Evolutionary conservation across 192 early-diverging fungal genomes (phyloP).

Genomic region (Podila minutissima): DNA sequence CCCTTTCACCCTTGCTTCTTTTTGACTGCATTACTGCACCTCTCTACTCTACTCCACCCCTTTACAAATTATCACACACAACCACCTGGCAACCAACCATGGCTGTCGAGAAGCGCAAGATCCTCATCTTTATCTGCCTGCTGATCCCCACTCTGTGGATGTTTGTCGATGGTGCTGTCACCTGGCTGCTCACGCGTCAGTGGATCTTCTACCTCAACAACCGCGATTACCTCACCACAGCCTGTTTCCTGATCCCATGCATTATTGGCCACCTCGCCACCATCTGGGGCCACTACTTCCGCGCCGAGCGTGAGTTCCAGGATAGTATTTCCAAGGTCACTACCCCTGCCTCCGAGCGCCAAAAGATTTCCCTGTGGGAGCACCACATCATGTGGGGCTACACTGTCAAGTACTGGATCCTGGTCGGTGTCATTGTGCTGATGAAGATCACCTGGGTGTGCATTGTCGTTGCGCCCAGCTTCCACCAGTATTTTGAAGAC

Average conservation of each 20-base stretch:
- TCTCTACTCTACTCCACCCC: too few relatives aligned
- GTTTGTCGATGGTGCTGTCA: constrained; percentile 13
- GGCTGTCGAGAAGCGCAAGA: constrained; percentile 7
- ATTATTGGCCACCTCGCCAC: constrained; percentile 35
- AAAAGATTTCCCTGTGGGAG: constrained; percentile 47
- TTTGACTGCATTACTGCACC: too few relatives aligned
- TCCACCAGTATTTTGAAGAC: not conserved
- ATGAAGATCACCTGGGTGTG: constrained; percentile 15
- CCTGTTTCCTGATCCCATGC: constrained; percentile 16
- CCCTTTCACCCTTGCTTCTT: too few relatives aligned
- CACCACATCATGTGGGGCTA: constrained; percentile 40
- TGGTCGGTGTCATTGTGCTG: constrained; percentile 17
- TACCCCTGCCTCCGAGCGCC: constrained; percentile 10
- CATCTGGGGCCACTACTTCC: constrained; percentile 45
- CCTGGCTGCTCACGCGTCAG: constrained; percentile 24
- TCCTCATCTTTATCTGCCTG: constrained; percentile 20
- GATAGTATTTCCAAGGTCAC: constrained; percentile 37
- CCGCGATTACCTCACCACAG: constrained; percentile 24
- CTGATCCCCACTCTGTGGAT: constrained; percentile 3
- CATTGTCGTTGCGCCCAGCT: not conserved
- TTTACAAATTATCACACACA: too few relatives aligned
- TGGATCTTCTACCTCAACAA: constrained; percentile 32
- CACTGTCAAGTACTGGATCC: constrained; percentile 46
- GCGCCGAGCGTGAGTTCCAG: constrained; percentile 46
- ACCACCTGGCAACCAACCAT: too few relatives aligned